Evolutionary conservation across 495 filamentous ascomycete genomes (phyloP).

Genomic region (Aspergillus campestris): DNA sequence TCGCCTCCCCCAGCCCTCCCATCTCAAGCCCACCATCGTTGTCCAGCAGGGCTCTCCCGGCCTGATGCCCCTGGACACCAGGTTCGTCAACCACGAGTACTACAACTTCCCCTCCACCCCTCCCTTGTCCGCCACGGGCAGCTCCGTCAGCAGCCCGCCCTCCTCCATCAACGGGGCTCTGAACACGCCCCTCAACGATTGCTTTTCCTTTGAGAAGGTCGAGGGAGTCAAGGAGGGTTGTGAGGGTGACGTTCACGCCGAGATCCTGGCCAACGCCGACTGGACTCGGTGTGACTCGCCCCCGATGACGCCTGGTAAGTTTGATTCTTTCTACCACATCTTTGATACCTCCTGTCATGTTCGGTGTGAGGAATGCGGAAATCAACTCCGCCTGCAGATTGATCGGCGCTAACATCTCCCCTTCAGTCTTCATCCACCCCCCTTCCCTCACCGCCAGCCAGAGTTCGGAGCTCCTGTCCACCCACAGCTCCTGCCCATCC

Average conservation of each 20-base stretch:
- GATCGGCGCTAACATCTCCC: slow-evolving; percentile 10
- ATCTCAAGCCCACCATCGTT: slow-evolving; percentile 67
- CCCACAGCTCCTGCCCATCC: slow-evolving; percentile 63
- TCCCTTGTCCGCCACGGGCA: slow-evolving; percentile 75
- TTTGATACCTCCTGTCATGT: not conserved
- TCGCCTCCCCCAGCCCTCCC: slow-evolving; percentile 67
- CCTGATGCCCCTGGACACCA: slow-evolving; percentile 71
- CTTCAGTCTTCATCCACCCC: slow-evolving; percentile 72
- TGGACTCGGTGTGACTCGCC: slow-evolving; percentile 72
- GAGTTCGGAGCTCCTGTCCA: slow-evolving; percentile 64
- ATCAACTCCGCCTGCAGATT: not conserved
- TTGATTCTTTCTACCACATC: slow-evolving; percentile 13
- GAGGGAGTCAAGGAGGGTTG: slow-evolving; percentile 78
- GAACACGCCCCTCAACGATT: slow-evolving; percentile 72
- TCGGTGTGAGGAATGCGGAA: too few species aligned
- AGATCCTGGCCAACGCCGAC: slow-evolving; percentile 68
- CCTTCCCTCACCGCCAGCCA: slow-evolving; percentile 57
- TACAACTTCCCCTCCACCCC: slow-evolving; percentile 82
- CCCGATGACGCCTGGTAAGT: slow-evolving; percentile 90
- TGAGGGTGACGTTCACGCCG: slow-evolving; percentile 63
- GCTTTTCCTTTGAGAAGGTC: slow-evolving; percentile 67
- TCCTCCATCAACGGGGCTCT: slow-evolving; percentile 64
- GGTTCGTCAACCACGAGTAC: slow-evolving; percentile 56
- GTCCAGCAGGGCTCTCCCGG: slow-evolving; percentile 61
- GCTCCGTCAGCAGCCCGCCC: slow-evolving; percentile 79